phyloP scores from a whole-genome alignment of 2,329 filamentous ascomycete genomes.

The Basipetospora chlamydospora region DNA sequence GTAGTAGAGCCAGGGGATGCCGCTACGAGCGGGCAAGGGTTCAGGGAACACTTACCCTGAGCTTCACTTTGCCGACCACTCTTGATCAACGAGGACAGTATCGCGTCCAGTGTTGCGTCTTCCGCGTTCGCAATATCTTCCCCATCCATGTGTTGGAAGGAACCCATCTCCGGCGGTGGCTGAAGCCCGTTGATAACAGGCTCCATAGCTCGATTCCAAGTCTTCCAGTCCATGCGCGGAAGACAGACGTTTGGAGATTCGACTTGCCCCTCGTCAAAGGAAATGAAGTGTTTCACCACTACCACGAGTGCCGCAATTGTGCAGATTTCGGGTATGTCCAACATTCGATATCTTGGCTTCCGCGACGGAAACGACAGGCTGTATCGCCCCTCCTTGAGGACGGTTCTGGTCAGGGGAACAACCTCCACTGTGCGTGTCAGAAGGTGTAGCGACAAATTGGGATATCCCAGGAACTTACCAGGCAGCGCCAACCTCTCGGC shows the following conservation, averaged over 20 bases:
- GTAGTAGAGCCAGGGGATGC: too few species aligned
- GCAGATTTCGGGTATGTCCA: conserved; percentile 60
- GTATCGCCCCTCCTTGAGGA: not conserved
- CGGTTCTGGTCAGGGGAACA: not conserved
- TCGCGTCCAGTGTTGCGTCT: not conserved
- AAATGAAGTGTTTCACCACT: conserved; percentile 65
- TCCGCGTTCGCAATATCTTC: conserved; percentile 12
- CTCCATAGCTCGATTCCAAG: conserved; percentile 37
- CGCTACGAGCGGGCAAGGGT: too few species aligned
- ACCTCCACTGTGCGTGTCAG: not conserved
- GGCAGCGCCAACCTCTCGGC: conserved; percentile 62
- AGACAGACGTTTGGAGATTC: conserved; percentile 15
- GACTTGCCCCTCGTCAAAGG: conserved; percentile 39
- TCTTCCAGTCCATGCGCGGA: conserved; percentile 49
- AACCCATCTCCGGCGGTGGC: not conserved
- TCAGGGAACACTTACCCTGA: too few species aligned
- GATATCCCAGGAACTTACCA: conserved; percentile 35
- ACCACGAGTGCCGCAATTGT: conserved; percentile 59
- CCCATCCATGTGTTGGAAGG: conserved; percentile 2
- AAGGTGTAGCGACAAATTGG: too few species aligned
- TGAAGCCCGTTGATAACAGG: not conserved
- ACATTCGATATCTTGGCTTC: conserved; percentile 6
- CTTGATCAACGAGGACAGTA: not conserved
- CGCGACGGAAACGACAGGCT: not conserved
- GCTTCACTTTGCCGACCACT: not conserved